phyloP scores from a whole-genome alignment of 192 early-diverging fungal species.

The Coemansia sp. region DNA sequence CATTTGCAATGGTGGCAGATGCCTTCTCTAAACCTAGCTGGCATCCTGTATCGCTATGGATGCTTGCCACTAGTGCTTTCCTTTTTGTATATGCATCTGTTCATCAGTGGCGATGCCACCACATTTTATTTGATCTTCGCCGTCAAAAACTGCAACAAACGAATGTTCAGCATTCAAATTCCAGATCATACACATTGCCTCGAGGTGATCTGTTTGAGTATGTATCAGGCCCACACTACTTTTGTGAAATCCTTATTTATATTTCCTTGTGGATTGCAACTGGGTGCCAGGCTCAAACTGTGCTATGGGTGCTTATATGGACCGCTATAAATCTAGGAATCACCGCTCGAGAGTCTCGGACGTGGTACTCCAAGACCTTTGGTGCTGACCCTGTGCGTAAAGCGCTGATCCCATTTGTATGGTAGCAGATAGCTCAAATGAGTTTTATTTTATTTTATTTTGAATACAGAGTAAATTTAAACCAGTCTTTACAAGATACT shows the following conservation, averaged over 20 bases:
- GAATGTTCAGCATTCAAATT: background rate
- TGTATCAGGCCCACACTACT: conserved; percentile 66
- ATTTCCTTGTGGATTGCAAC: conserved; percentile 57
- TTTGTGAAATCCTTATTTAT: conserved; percentile 72
- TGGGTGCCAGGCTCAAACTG: conserved; percentile 35
- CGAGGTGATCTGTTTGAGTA: conserved; percentile 66
- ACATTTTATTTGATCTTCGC: conserved; percentile 63
- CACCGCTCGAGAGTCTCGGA: conserved; percentile 61
- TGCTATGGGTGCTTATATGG: conserved; percentile 58
- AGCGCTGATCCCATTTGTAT: conserved; percentile 36
- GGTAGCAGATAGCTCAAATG: conserved; percentile 12
- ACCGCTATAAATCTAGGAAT: conserved; percentile 61
- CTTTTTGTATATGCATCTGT: conserved; percentile 59
- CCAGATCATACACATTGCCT: conserved; percentile 56
- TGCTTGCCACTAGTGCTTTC: conserved; percentile 17
- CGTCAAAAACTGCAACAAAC: background rate
- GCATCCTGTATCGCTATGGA: conserved; percentile 10
- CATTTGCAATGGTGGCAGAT: conserved; percentile 24
- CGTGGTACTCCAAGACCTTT: conserved; percentile 69
- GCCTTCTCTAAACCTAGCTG: conserved; percentile 14
- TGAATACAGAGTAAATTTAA: background rate
- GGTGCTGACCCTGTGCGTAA: conserved; percentile 39
- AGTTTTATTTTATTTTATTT: background rate
- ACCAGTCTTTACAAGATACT: too few relatives aligned
- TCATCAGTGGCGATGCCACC: conserved; percentile 66